Evolutionary conservation across 139 green algal species (phyloP).

Genomic region (Astrephomene gubernaculifera): DNA sequence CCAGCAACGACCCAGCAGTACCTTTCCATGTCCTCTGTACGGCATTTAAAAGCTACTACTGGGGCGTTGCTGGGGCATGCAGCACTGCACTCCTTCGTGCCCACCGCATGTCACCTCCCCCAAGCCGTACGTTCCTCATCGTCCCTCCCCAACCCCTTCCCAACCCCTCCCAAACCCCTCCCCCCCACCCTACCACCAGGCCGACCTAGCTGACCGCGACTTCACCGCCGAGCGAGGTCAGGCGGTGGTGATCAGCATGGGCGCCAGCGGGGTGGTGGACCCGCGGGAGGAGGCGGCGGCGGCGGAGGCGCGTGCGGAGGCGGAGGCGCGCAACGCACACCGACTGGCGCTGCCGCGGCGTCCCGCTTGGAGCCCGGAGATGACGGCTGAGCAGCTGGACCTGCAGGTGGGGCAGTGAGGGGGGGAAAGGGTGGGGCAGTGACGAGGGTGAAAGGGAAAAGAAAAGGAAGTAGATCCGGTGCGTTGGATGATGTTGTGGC

Average conservation of each 20-base stretch:
- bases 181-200: constrained; percentile 58
- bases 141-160: neutral
- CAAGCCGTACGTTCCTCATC: too few relatives aligned
- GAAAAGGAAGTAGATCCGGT: too few relatives aligned
- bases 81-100: too few relatives aligned
- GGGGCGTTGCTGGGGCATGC: too few relatives aligned
- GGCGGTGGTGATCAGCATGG: constrained; percentile 74
- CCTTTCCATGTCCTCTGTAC: too few relatives aligned
- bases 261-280: constrained; percentile 47
- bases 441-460: too few relatives aligned
- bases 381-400: constrained; percentile 87
- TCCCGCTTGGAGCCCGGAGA: constrained; percentile 83
- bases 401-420: constrained; percentile 54
- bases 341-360: constrained; percentile 76
- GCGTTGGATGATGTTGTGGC: too few relatives aligned
- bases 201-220: constrained; percentile 87
- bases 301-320: constrained; percentile 52
- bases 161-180: neutral
- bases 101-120: too few relatives aligned
- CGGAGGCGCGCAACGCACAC: constrained; percentile 65
- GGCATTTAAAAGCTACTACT: too few relatives aligned
- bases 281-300: constrained; percentile 47
- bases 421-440: neutral
- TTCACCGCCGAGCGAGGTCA: constrained; percentile 86
- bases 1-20: too few relatives aligned